Evolutionary conservation across 257 asterid genomes (phyloP), one percentile per base, ranked within the genome.

Genomic region (Leptodermis oblonga): DNA sequence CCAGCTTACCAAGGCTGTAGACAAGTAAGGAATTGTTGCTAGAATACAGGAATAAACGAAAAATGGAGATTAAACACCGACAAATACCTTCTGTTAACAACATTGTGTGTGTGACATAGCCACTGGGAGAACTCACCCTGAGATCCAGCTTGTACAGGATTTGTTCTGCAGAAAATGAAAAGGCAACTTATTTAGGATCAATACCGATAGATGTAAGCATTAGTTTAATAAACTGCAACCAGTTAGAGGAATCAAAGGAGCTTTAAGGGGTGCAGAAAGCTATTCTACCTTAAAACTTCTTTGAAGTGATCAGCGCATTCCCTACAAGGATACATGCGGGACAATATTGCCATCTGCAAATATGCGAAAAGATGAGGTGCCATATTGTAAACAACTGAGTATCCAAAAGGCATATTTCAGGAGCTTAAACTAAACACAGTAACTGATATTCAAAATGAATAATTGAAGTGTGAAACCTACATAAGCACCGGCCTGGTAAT

Each of bases 271-370:
- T 22, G 33, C 70, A 51, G 52, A 73, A 59, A 15, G 55, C 31
- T 23, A 28, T 28, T n/a, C 71, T 67, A 92, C 97, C 88, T 86
- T 78, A 93, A 62, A 69, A 93, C 91, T 71, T 90, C 96, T 87
- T 85, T 85, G 73, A 93, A 93, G 86, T 93, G 99, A 85, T 93
- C 96, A 34, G 99, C 99, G 66, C 99, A 93, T 68, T 93, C 97
- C 78, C 81, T 78, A 70, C 99, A 93, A 65, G 98, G 97, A 80
- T 90, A 88, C 86, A 93, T 83, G 55, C 99, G 92, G 48, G 96
- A 88, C 61, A 86, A 61, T 82, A 93, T 90, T 37, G 87, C 82
- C 96, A 93, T 90, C 99, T 92, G 90, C 84, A 69, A 54, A 77
- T 66, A 71, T 41, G 68, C 26, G 70, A 66, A 65, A 34, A 37